A percentile compares a stretch with the other conserved stretches of the same genome.
These are phyloP conservation scores for Aspergillus texensis DNA, from an alignment of 2,329 filamentous ascomycete genomes.

Conservation along the genomic window DNA sequence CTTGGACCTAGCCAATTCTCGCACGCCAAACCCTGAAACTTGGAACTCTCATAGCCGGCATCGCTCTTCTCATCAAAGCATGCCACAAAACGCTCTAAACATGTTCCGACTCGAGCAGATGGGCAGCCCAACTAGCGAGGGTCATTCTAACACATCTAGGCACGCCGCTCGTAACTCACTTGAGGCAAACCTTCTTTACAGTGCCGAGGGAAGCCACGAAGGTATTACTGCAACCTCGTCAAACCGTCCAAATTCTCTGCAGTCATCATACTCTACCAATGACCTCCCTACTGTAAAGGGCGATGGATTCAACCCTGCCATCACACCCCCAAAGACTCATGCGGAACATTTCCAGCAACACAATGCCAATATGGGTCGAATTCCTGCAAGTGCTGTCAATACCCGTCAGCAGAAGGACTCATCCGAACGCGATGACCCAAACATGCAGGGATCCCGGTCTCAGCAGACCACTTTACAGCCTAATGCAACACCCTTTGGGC, in stretches of 20 bases:
- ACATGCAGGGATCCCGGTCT: slow-evolving; percentile 55
- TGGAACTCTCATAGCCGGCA: slow-evolving; percentile 70
- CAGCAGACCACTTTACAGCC: slow-evolving; percentile 76
- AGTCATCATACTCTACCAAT: slow-evolving; percentile 86
- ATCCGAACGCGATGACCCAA: slow-evolving; percentile 50
- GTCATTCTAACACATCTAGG: slow-evolving; percentile 34
- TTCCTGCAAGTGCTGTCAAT: slow-evolving; percentile 67
- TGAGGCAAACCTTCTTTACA: slow-evolving; percentile 43
- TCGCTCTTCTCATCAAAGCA: slow-evolving; percentile 64
- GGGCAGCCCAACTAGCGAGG: slow-evolving; percentile 34
- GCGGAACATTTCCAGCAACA: slow-evolving; percentile 68
- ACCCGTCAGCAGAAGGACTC: slow-evolving; percentile 59
- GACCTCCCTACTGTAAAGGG: slow-evolving; percentile 86
- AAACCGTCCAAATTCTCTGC: slow-evolving; percentile 55
- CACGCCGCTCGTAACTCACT: slow-evolving; percentile 49
- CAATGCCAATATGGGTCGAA: slow-evolving; percentile 79
- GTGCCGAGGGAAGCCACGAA: slow-evolving; percentile 33
- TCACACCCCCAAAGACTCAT: slow-evolving; percentile 59
- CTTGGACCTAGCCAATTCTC: slow-evolving; percentile 74
- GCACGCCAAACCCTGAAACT: slow-evolving; percentile 66
- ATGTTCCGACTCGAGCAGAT: slow-evolving; percentile 44
- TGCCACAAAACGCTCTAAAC: slow-evolving; percentile 57
- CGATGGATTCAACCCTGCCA: slow-evolving; percentile 52
- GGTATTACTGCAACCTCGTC: slow-evolving; percentile 27
- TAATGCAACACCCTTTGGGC: slow-evolving; percentile 77